phyloP scores from a whole-genome alignment of 2,329 filamentous ascomycete species.

The Penicillium sp. region DNA sequence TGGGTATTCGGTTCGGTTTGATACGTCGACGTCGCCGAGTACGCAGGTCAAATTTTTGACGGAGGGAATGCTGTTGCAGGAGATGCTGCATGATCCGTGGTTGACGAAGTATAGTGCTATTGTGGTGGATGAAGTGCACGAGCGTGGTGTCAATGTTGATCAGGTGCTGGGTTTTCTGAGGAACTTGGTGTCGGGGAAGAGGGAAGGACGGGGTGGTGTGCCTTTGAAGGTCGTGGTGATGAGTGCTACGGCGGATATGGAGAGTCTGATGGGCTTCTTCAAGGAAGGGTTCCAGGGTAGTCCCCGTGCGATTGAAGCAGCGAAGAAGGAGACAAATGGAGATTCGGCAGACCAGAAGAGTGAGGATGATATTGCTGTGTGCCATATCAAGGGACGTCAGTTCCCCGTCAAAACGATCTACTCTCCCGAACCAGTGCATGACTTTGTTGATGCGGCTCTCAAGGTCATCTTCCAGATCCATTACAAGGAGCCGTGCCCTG shows the following conservation, averaged over 20 bases:
- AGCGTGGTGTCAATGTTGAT: slow-evolving; percentile 89
- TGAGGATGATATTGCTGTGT: slow-evolving; percentile 43
- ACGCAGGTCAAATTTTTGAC: slow-evolving; percentile 88
- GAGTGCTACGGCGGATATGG: slow-evolving; percentile 90
- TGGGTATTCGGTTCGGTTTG: slow-evolving; percentile 91
- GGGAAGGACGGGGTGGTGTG: slow-evolving; percentile 58
- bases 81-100: slow-evolving; percentile 75
- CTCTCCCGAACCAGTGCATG: slow-evolving; percentile 62
- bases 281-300: slow-evolving; percentile 24
- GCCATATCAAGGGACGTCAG: slow-evolving; percentile 75
- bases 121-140: slow-evolving; percentile 93
- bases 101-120: slow-evolving; percentile 80
- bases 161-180: slow-evolving; percentile 80
- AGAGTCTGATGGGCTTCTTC: slow-evolving; percentile 70
- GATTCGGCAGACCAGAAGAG: no score
- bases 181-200: slow-evolving; percentile 55
- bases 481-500: slow-evolving; percentile 76
- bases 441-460: slow-evolving; percentile 72
- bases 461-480: slow-evolving; percentile 81
- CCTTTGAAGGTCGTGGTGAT: slow-evolving; percentile 86
- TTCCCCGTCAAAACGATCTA: slow-evolving; percentile 74
- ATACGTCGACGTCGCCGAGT: slow-evolving; percentile 71
- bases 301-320: no score
- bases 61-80: slow-evolving; percentile 90
- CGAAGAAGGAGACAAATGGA: no score